phyloP scores from a whole-genome alignment of 2,329 filamentous ascomycete genomes.

The Cyphellophora europaea region DNA sequence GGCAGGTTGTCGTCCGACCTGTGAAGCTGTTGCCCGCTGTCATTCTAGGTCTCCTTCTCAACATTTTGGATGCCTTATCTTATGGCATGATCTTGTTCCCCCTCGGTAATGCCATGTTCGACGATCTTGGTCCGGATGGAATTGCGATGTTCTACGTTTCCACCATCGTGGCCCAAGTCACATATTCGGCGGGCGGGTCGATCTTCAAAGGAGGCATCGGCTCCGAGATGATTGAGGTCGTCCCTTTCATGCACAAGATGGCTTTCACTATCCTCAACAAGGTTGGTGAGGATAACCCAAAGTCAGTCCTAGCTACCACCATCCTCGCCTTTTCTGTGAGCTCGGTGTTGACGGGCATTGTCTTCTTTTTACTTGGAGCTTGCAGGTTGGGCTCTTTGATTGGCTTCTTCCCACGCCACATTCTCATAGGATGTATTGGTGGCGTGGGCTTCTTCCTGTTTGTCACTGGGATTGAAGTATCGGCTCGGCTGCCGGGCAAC shows the following conservation, averaged over 20 bases:
- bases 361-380: conserved; percentile 84
- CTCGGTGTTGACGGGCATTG: conserved; percentile 78
- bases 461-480: conserved; percentile 86
- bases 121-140: conserved; percentile 77
- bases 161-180: conserved; percentile 86
- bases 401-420: conserved; percentile 93
- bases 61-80: conserved; percentile 87
- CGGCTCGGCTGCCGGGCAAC: conserved; percentile 75
- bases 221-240: conserved; percentile 96
- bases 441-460: conserved; percentile 94
- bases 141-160: conserved; percentile 99
- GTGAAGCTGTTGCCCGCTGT: conserved; percentile 72
- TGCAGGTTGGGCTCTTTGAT: conserved; percentile 87
- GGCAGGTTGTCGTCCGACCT: conserved; percentile 56
- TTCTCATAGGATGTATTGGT: conserved; percentile 92
- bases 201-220: conserved; percentile 86
- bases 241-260: conserved; percentile 99
- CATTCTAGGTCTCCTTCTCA: conserved; percentile 77
- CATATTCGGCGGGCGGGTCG: conserved; percentile 75
- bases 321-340: conserved; percentile 86
- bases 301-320: conserved; percentile 85
- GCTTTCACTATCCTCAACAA: conserved; percentile 72
- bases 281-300: conserved; percentile 70
- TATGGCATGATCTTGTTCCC: conserved; percentile 97
- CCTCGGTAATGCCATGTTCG: conserved; percentile 76